A percentile compares a stretch with the other conserved stretches of the same genome.
These are phyloP conservation scores for Lagenaria siceraria DNA, from an alignment of 306 rosid genomes.

Conservation along the genomic window DNA sequence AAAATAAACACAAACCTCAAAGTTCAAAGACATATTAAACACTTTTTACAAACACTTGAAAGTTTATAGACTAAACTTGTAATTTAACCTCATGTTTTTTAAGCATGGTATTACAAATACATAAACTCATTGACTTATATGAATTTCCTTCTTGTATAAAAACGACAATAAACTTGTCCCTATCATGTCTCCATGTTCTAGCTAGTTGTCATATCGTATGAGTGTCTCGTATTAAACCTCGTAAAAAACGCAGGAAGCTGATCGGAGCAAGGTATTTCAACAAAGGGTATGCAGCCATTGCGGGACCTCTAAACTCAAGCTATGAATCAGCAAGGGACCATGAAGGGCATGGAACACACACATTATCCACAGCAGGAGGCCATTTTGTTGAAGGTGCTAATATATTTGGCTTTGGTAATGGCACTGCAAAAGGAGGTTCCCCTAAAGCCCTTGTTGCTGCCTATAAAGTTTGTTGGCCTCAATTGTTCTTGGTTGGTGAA, in stretches of 20 bases:
- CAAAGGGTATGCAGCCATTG: constrained; percentile 23
- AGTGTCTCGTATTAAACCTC: too few species aligned
- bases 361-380: constrained; percentile 75
- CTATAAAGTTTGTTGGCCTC: constrained; percentile 66
- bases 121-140: background rate
- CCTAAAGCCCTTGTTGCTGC: constrained; percentile 68
- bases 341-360: constrained; percentile 73
- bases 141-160: background rate
- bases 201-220: background rate
- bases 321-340: constrained; percentile 28
- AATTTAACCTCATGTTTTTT: background rate
- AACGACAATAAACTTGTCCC: background rate
- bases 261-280: constrained; percentile 66
- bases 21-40: background rate
- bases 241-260: constrained; percentile 30
- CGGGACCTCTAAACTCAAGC: background rate
- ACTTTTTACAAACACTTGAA: too few species aligned
- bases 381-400: constrained; percentile 26
- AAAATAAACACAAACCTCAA: too few species aligned
- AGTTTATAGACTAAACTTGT: background rate
- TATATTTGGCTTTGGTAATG: constrained; percentile 42
- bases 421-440: constrained; percentile 76
- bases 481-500: background rate
- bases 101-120: background rate
- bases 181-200: background rate